Conservation (phyloP, 768 basidiomycete species). For the Amanita subjunquillea region DNA sequence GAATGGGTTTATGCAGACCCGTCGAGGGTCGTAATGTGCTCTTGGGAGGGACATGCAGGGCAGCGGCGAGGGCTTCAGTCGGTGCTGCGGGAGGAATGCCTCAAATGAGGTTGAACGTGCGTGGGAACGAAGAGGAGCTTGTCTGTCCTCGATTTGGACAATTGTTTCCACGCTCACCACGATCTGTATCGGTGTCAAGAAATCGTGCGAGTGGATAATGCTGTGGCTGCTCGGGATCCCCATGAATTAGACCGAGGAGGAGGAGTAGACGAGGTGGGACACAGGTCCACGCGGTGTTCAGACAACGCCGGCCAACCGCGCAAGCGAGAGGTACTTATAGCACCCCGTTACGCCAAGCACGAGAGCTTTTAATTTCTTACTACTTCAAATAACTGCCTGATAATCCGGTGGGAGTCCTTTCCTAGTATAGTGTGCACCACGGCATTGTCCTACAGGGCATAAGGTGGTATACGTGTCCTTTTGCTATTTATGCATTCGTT, state of each 20-base stretch:
- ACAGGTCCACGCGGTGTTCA: not conserved
- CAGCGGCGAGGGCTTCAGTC: not conserved
- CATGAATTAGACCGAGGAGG: not conserved
- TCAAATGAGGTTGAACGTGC: constrained; percentile 6
- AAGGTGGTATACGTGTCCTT: not conserved
- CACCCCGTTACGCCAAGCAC: not conserved
- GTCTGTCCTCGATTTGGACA: constrained; percentile 14
- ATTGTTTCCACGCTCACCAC: constrained; percentile 17
- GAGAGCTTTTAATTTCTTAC: not conserved
- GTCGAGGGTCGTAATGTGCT: constrained; percentile 73
- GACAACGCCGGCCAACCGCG: too few species aligned
- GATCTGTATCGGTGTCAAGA: constrained; percentile 8
- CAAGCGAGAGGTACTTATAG: not conserved
- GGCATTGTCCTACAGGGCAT: not conserved
- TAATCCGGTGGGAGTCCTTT: not conserved
- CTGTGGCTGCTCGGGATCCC: not conserved
- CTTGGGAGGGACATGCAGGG: constrained; percentile 51
- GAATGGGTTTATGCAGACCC: constrained; percentile 83
- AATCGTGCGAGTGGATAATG: not conserved
- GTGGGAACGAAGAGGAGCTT: constrained; percentile 16
- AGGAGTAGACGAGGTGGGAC: not conserved
- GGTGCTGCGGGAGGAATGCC: not conserved
- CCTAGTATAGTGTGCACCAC: not conserved
- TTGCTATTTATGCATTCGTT: not conserved
- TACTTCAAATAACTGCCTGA: not conserved